A percentile compares a stretch with the other conserved stretches of the same genome.
These are phyloP conservation scores for Ophiobolus disseminans DNA, from an alignment of 2,329 filamentous ascomycete species.

Conservation along the genomic window DNA sequence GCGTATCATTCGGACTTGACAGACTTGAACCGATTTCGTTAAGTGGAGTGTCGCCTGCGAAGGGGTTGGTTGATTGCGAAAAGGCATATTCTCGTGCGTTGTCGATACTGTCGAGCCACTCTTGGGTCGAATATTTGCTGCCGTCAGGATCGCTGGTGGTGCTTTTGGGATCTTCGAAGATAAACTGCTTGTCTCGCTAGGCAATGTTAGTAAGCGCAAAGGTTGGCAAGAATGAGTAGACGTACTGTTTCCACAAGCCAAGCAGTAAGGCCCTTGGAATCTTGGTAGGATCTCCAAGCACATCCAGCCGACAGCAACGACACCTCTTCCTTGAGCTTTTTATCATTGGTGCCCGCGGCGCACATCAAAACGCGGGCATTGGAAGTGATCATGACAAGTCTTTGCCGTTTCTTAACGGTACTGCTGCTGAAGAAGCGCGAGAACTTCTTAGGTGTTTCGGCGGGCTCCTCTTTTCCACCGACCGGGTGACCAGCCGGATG, in stretches of 20 bases:
- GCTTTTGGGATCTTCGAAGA: conserved; percentile 90
- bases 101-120: conserved; percentile 91
- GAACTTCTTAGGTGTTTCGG: conserved; percentile 80
- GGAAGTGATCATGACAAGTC: conserved; percentile 93
- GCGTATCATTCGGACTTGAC: conserved; percentile 78
- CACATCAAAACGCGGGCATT: conserved; percentile 89
- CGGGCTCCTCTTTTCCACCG: conserved; percentile 68
- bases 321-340: conserved; percentile 91
- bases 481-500: conserved; percentile 78
- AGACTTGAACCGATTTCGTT: conserved; percentile 62
- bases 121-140: conserved; percentile 74
- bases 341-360: conserved; percentile 91
- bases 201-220: conserved; percentile 7
- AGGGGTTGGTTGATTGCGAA: conserved; percentile 73
- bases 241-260: conserved; percentile 95
- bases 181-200: conserved; percentile 86
- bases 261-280: conserved; percentile 84
- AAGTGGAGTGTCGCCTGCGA: conserved; percentile 61
- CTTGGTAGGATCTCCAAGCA: conserved; percentile 78
- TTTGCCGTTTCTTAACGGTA: conserved; percentile 88
- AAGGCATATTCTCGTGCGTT: conserved; percentile 84
- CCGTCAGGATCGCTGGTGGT: conserved; percentile 68
- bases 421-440: conserved; percentile 92
- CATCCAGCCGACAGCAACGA: conserved; percentile 79
- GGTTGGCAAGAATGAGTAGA: conserved; percentile 22